A percentile compares a stretch with the other conserved stretches of the same genome.
These are phyloP conservation scores for Elongisporangium senticosum DNA, from an alignment of 352 stramenopile species.

Conservation along the genomic window DNA sequence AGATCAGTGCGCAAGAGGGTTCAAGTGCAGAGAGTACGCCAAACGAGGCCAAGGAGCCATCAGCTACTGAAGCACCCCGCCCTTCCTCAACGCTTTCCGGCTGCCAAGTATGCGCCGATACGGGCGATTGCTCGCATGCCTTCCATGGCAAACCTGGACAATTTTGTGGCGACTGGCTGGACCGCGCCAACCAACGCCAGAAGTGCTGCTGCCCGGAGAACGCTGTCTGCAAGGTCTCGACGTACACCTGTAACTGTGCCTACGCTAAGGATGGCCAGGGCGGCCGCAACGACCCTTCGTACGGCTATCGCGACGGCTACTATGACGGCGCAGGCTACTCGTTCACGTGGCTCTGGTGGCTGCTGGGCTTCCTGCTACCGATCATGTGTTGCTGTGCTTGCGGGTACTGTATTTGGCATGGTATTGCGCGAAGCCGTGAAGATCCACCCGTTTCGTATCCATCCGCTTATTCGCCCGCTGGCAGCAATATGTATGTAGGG, in stretches of 20 bases:
- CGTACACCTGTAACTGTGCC: constrained; percentile 43
- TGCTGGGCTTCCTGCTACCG: constrained; percentile 19
- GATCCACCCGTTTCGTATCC: constrained; percentile 12
- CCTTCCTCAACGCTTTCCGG: constrained; percentile 19
- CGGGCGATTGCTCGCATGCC: constrained; percentile 32
- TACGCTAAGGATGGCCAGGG: background rate
- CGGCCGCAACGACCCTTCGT: constrained; percentile 2
- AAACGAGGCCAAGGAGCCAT: constrained; percentile 9
- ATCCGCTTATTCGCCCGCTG: constrained; percentile 4
- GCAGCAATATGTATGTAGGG: constrained; percentile 10
- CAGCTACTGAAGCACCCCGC: background rate
- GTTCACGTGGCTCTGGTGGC: constrained; percentile 41
- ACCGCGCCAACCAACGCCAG: constrained; percentile 29
- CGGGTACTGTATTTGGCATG: constrained; percentile 16
- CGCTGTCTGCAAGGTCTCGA: constrained; percentile 38
- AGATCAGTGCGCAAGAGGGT: background rate
- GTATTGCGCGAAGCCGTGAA: constrained; percentile 1
- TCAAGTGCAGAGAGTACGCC: constrained; percentile 1
- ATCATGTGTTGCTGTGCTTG: constrained; percentile 21
- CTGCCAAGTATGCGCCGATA: constrained; percentile 41
- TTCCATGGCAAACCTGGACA: constrained; percentile 26
- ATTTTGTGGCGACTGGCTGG: constrained; percentile 55
- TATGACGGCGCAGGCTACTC: background rate
- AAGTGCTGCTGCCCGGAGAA: constrained; percentile 41
- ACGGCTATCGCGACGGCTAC: constrained; percentile 2